Conservation (phyloP, 2,329 filamentous ascomycete genomes). For the Epichloe uncinata region DNA sequence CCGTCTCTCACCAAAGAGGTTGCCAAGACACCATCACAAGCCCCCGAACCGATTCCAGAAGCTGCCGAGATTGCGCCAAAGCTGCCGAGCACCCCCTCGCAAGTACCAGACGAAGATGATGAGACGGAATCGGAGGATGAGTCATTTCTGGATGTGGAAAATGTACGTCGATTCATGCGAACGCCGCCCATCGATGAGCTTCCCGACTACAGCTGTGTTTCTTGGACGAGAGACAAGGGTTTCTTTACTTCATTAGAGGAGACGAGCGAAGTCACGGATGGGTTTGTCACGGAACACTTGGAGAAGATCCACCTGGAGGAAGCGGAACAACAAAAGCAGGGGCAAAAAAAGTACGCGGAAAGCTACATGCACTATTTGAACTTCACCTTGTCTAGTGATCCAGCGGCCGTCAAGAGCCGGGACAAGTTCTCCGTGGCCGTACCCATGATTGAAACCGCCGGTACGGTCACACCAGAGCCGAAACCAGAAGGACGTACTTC, state of each 20-base stretch:
- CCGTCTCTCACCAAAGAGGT: background rate
- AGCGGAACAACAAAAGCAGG: slow-evolving; percentile 23
- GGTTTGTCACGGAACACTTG: slow-evolving; percentile 34
- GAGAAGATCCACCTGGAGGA: slow-evolving; percentile 26
- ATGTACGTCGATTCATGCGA: slow-evolving; percentile 35
- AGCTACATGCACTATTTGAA: slow-evolving; percentile 40
- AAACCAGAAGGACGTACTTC: slow-evolving; percentile 42
- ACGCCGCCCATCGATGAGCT: slow-evolving; percentile 43
- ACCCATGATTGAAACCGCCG: slow-evolving; percentile 20
- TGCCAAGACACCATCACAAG: background rate
- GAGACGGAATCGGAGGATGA: slow-evolving; percentile 42
- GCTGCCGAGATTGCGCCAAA: slow-evolving; percentile 19
- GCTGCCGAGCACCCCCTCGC: slow-evolving; percentile 33
- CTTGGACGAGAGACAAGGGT: slow-evolving; percentile 35
- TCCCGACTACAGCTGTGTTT: slow-evolving; percentile 30
- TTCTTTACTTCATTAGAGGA: slow-evolving; percentile 29
- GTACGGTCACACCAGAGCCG: slow-evolving; percentile 34
- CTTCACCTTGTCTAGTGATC: slow-evolving; percentile 43
- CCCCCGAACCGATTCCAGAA: slow-evolving; percentile 10
- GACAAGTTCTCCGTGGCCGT: slow-evolving; percentile 35
- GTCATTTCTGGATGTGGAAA: slow-evolving; percentile 34
- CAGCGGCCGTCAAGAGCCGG: slow-evolving; percentile 39
- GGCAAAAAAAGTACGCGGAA: slow-evolving; percentile 28
- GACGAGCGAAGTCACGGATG: slow-evolving; percentile 25
- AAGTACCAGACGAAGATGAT: slow-evolving; percentile 35